Evolutionary conservation across 345 rosid genomes (phyloP).

Genomic region (Erysimum cheiranthoides): DNA sequence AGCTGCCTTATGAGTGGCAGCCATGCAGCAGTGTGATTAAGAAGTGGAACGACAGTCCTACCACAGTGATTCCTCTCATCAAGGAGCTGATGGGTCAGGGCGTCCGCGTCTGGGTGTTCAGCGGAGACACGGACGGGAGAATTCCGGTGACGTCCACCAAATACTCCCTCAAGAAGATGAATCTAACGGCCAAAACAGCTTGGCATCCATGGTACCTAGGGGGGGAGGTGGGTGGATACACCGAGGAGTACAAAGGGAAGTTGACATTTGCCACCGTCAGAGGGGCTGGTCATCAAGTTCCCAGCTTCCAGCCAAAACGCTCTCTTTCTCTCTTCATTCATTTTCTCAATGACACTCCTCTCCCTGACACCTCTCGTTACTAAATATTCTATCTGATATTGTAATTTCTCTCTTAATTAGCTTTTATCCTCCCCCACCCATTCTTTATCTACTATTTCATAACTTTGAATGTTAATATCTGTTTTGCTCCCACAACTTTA

Average conservation of each 20-base stretch:
- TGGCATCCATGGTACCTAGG: constrained; percentile 85
- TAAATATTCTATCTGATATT: constrained; percentile 25
- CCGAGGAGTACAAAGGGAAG: constrained; percentile 69
- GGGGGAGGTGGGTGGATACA: constrained; percentile 86
- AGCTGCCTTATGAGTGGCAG: constrained; percentile 68
- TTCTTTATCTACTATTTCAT: constrained; percentile 25
- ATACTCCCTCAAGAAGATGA: constrained; percentile 68
- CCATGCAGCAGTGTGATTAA: constrained; percentile 68
- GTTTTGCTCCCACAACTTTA: constrained; percentile 26
- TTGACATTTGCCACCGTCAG: constrained; percentile 80
- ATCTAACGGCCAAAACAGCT: constrained; percentile 54
- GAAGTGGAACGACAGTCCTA: constrained; percentile 71
- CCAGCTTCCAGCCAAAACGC: constrained; percentile 81
- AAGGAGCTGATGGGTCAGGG: constrained; percentile 59
- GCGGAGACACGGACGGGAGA: constrained; percentile 89
- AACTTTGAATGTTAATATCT: constrained; percentile 26
- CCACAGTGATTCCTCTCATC: constrained; percentile 68
- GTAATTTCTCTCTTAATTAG: constrained; percentile 34
- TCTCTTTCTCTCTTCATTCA: constrained; percentile 76
- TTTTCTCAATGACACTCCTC: constrained; percentile 67
- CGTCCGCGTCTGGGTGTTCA: constrained; percentile 79
- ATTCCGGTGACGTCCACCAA: constrained; percentile 84
- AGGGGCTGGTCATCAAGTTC: constrained; percentile 93
- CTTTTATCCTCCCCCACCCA: constrained; percentile 12
- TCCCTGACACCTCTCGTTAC: constrained; percentile 60